Evolutionary conservation across 2,329 filamentous ascomycete genomes (phyloP).

Genomic region (Thelonectria discophora): DNA sequence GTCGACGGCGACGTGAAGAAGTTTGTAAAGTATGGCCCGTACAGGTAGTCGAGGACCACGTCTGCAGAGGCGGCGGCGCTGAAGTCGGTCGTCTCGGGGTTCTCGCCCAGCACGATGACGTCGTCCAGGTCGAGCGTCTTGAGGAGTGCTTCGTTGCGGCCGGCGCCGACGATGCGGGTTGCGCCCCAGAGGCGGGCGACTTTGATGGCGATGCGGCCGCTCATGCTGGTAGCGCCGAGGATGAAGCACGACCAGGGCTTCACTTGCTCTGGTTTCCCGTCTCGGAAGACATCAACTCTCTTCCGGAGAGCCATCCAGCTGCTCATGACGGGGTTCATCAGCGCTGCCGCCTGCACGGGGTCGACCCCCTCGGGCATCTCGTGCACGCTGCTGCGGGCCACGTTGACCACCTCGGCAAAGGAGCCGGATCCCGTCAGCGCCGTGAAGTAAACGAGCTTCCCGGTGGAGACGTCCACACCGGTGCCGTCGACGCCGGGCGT

Average conservation of each 20-base stretch:
- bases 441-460: conserved; percentile 60
- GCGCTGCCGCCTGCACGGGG: conserved; percentile 58
- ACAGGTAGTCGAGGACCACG: conserved; percentile 66
- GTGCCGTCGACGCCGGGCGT: conserved; percentile 63
- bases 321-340: conserved; percentile 64
- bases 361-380: conserved; percentile 57
- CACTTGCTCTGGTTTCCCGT: conserved; percentile 26
- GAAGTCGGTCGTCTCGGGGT: conserved; percentile 55
- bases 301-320: conserved; percentile 65
- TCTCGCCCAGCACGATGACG: conserved; percentile 53
- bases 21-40: conserved; percentile 54
- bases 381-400: conserved; percentile 49
- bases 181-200: conserved; percentile 60
- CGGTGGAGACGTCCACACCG: conserved; percentile 54
- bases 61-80: conserved; percentile 57
- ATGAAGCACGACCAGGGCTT: conserved; percentile 59
- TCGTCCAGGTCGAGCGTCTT: conserved; percentile 56
- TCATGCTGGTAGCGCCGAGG: conserved; percentile 62
- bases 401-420: conserved; percentile 60
- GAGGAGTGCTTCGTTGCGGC: conserved; percentile 56
- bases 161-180: conserved; percentile 60
- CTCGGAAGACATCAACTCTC: conserved; percentile 48
- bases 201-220: conserved; percentile 59
- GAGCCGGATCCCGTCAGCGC: conserved; percentile 46
- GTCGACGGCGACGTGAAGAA: conserved; percentile 54